Percentiles rank a stretch among this genome's conserved stretches.
Conservation (phyloP, 768 basidiomycete genomes). For the Lentinula boryana region DNA sequence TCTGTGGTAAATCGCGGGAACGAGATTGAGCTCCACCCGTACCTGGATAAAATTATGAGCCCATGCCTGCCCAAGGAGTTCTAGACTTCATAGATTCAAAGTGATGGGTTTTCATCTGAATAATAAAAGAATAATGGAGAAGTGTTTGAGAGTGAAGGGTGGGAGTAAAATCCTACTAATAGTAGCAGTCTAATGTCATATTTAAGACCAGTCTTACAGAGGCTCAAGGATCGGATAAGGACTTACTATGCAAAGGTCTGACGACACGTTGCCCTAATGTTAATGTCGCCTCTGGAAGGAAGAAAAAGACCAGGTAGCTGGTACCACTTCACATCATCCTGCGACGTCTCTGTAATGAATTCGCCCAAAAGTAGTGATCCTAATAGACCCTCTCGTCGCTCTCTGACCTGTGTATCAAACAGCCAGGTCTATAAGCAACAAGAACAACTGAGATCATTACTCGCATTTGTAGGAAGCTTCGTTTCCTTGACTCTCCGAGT, state of each 20-base stretch:
- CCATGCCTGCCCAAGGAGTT: background rate
- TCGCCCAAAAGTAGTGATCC: too few species aligned
- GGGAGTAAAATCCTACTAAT: background rate
- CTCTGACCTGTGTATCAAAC: too few species aligned
- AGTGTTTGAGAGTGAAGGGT: background rate
- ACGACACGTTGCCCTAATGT: background rate
- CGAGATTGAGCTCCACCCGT: background rate
- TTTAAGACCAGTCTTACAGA: background rate
- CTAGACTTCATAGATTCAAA: background rate
- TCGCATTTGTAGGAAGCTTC: too few species aligned
- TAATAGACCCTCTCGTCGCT: too few species aligned
- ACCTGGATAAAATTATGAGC: background rate
- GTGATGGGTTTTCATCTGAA: background rate
- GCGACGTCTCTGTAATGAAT: too few species aligned
- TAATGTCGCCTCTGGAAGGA: background rate
- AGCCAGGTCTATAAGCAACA: too few species aligned
- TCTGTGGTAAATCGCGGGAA: background rate
- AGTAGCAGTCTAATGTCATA: background rate
- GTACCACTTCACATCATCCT: background rate
- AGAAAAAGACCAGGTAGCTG: background rate
- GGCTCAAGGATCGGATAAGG: background rate
- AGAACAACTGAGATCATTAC: too few species aligned
- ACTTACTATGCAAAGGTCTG: background rate
- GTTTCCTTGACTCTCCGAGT: too few species aligned
- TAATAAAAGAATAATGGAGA: background rate